phyloP scores from a whole-genome alignment of 495 filamentous ascomycete species.

The Haplographium delicatum region DNA sequence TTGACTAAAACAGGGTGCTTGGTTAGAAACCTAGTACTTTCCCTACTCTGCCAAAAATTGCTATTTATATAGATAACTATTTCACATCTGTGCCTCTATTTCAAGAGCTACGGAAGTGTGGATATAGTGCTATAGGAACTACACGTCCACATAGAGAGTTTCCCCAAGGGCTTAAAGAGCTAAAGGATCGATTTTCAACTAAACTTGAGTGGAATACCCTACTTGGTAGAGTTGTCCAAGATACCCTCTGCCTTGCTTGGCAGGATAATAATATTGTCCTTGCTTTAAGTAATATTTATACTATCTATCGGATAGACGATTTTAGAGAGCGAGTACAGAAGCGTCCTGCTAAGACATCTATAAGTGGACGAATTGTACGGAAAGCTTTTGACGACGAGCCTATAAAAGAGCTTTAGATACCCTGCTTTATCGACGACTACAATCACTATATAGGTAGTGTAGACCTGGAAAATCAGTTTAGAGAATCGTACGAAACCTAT shows the following conservation, averaged over 20 bases:
- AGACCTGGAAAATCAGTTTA: conserved; percentile 26
- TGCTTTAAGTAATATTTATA: conserved; percentile 9
- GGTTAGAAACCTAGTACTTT: neutral
- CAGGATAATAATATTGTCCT: conserved; percentile 19
- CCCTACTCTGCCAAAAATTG: neutral
- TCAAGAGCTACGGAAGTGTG: neutral
- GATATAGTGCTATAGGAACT: conserved; percentile 7
- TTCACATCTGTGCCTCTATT: conserved; percentile 9
- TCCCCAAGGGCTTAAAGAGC: neutral
- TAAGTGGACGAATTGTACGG: conserved; percentile 3
- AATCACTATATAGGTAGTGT: conserved; percentile 25
- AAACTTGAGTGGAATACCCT: conserved; percentile 19
- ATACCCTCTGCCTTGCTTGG: conserved; percentile 11
- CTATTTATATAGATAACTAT: conserved; percentile 3
- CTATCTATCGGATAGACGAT: neutral
- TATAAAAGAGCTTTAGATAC: conserved; percentile 9
- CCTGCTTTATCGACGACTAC: conserved; percentile 26
- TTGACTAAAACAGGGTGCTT: conserved; percentile 4
- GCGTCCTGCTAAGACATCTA: conserved; percentile 11
- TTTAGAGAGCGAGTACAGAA: neutral
- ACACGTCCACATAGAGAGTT: conserved; percentile 12
- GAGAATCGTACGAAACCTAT: conserved; percentile 23
- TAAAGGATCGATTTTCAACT: neutral
- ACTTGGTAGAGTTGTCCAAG: conserved; percentile 3
- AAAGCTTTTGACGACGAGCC: conserved; percentile 9